Evolutionary conservation across 768 basidiomycete species (phyloP).

Genomic region (Sarcomyxa edulis): DNA sequence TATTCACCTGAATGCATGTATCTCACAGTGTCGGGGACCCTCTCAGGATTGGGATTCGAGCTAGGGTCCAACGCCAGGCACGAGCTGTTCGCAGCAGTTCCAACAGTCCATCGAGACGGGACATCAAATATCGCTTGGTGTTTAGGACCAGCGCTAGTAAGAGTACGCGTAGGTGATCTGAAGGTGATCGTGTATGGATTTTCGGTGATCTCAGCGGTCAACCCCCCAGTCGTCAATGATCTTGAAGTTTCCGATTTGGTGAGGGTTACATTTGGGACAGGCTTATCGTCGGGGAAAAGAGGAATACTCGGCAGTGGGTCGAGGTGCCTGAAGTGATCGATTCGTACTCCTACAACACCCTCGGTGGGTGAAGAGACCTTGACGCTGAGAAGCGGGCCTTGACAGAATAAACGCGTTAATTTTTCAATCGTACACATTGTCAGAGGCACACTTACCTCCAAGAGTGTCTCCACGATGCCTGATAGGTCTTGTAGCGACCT

Average conservation of each 20-base stretch:
- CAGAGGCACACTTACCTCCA: slow-evolving; percentile 31
- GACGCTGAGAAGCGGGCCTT: slow-evolving; percentile 46
- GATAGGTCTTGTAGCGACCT: slow-evolving; percentile 57
- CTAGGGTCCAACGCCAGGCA: slow-evolving; percentile 52
- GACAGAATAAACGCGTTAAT: slow-evolving; percentile 12
- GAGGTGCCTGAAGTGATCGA: slow-evolving; percentile 45
- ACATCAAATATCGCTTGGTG: slow-evolving; percentile 54
- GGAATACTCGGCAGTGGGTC: slow-evolving; percentile 43
- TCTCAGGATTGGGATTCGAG: slow-evolving; percentile 48
- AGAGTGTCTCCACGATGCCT: slow-evolving; percentile 61
- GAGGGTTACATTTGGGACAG: slow-evolving; percentile 38
- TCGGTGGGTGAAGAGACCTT: slow-evolving; percentile 51
- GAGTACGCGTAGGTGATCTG: slow-evolving; percentile 40
- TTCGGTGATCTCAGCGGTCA: slow-evolving; percentile 50
- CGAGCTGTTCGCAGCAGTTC: slow-evolving; percentile 47
- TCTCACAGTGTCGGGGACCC: slow-evolving; percentile 35
- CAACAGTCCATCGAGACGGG: slow-evolving; percentile 46
- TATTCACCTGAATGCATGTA: slow-evolving; percentile 51
- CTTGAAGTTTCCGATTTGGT: slow-evolving; percentile 22
- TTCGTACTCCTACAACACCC: slow-evolving; percentile 50
- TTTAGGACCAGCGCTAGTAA: slow-evolving; percentile 48
- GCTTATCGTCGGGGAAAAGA: slow-evolving; percentile 57
- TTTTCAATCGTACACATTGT: slow-evolving; percentile 1
- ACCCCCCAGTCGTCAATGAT: slow-evolving; percentile 38
- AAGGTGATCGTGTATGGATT: slow-evolving; percentile 62